Base-by-base conservation (phyloP, 768 basidiomycete species). In the Hygrocybe coccinea region DNA sequence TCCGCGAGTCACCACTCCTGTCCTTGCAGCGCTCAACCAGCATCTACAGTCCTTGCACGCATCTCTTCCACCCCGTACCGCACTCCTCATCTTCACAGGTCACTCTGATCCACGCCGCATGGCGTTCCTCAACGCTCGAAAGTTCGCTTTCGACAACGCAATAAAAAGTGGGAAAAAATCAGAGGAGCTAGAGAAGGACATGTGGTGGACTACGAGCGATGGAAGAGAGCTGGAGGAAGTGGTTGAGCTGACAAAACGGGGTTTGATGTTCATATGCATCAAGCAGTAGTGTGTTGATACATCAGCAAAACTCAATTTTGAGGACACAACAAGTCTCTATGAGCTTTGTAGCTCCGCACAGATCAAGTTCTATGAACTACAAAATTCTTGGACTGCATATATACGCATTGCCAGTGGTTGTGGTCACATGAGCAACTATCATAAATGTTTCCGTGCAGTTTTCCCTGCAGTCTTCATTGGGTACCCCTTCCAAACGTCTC, bases 91-190 rank as follows among this genome's bases (percentile, higher is more conserved):
- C 37, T 85, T 97, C 65, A 90, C 88, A 0, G 94, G 95, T 1
- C 92, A 97, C 64, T 84, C 85, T 0, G 91, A 97, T 67, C 94
- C 95, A 0, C 82, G 91, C 0, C 74, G 69, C 6, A 93, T 95
- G 91, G 75, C 87, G 2, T 67, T 77, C 22, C 72, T 98, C 19
- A 85, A 85, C 60, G 80, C 80, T 5, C 77, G 85, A 49, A 88
- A 91, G 69, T 71, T 68, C 3, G 77, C 79, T 29, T 95, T 93
- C 62, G 94, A 97, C 62, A 74, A 64, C 21, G 82, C 80, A 14
- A 69, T 87, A 50, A 76, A 79, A 60, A 69, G 71, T 47, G 83
- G 83, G 17, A 81, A 79, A 71, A 76, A 71, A 11, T 70, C 76
- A 2, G 87, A 83, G 54, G 81, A 84, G 14, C 69, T 86, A 1